Percentiles rank a stretch among this genome's conserved stretches.
Conservation (phyloP, 2,329 filamentous ascomycete genomes). For the Decorospora gaudefroyi region DNA sequence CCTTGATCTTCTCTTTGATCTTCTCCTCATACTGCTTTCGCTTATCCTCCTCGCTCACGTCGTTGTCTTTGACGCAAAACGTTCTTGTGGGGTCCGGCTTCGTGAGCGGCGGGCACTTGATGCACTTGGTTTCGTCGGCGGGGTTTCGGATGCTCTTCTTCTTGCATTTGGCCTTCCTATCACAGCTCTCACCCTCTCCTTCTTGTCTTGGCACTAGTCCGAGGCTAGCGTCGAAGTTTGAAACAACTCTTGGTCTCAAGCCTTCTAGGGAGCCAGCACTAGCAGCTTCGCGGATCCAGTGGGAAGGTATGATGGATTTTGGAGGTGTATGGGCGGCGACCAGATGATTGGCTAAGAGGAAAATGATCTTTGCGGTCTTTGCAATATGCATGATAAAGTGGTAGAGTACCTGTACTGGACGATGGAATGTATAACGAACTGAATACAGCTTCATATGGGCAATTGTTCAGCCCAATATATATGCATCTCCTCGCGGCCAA, state of each 20-base stretch:
- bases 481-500: too few species aligned
- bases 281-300: not conserved
- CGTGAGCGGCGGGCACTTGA: conserved; percentile 12
- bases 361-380: conserved; percentile 1
- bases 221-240: not conserved
- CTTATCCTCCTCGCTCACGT: conserved; percentile 12
- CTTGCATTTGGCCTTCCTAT: conserved; percentile 12
- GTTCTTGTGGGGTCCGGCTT: conserved; percentile 11
- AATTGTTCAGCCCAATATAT: too few species aligned
- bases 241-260: not conserved
- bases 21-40: conserved; percentile 8
- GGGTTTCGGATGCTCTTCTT: conserved; percentile 14
- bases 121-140: conserved; percentile 10
- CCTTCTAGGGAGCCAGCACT: not conserved
- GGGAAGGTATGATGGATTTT: not conserved
- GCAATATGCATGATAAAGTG: conserved; percentile 10
- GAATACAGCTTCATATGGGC: not conserved
- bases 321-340: conserved; percentile 4
- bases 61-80: conserved; percentile 12
- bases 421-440: conserved; percentile 2
- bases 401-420: conserved; percentile 1
- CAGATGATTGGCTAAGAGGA: conserved; percentile 10
- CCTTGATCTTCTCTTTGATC: conserved; percentile 10
- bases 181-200: conserved; percentile 6
- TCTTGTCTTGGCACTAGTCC: conserved; percentile 3